Base-by-base conservation (phyloP, 2,329 filamentous ascomycete genomes). In the Alternaria incomplexa region DNA sequence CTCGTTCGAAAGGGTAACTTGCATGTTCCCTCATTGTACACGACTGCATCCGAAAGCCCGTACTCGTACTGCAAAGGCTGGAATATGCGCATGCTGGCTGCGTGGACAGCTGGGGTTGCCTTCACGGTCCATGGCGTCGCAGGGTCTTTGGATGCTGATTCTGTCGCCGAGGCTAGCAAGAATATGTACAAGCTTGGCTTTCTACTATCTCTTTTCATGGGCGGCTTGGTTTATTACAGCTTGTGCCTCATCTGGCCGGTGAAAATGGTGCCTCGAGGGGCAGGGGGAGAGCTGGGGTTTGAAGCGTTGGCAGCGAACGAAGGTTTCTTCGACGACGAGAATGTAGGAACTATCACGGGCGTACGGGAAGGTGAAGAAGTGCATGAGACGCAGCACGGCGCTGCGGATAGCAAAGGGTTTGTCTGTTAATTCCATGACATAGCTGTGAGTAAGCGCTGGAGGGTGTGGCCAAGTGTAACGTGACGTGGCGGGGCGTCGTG, bases 141-240 rank as follows among this genome's bases (percentile, higher is more conserved):
- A 2, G 68, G 68, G 6, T 64, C 64, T 12, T 26, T 70, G 55
- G 25, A 70, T 30, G 64, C 68, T 4, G 52, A 52, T 15, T 65
- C 68, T 4, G 68, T 70, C 20, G 44, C 63, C 22, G 20, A 56
- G 2, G 62, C 62, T 11, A 69, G 65, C 48, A 71, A 71, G 56
- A 66, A 68, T 22, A 71, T 68, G 65, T 69, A 71, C 22, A 71
- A 64, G 44, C 62, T 71, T 25, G 65, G 68, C 13, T 70, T 67
- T 11, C 13, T 71, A 10, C 44, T 67, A 28, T 69, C 64, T 0
- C 47, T 65, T 2, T 44, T 40, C 22, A 71, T 71, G 67, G 68
- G 62, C 13, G 68, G 52, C 2, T 28, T 66, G 22, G 67, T 71
- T 2, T 69, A 69, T 47, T 71, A 65, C 36, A 23, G 52, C 11